phyloP scores from a whole-genome alignment of 148 eudicot species.

The Cornus controversa region DNA sequence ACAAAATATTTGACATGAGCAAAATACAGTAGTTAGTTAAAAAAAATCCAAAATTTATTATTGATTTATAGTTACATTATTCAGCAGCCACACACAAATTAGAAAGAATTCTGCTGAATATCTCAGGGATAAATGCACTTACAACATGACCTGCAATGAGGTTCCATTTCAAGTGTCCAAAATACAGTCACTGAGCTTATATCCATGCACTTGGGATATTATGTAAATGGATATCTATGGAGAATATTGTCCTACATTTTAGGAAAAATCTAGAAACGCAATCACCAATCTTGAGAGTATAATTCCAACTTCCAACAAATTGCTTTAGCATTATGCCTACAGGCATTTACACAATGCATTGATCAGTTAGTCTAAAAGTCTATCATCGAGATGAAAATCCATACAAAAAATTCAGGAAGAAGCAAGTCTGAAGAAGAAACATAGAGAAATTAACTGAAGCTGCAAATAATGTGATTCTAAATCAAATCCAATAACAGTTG shows the following conservation, averaged over 20 bases:
- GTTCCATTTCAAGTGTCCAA: too few species aligned
- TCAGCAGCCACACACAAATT: too few species aligned
- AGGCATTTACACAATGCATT: not conserved
- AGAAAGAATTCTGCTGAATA: too few species aligned
- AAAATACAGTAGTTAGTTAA: not conserved
- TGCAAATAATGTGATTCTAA: not conserved
- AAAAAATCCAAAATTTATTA: too few species aligned
- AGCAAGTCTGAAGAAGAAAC: not conserved
- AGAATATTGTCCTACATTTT: not conserved
- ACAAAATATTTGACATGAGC: not conserved
- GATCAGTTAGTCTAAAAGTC: not conserved
- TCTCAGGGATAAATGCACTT: too few species aligned
- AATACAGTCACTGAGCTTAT: not conserved
- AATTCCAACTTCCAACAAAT: not conserved
- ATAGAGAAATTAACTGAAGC: not conserved
- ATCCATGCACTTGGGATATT: slow-evolving; percentile 4
- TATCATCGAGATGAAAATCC: not conserved
- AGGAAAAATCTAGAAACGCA: not conserved
- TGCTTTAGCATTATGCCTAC: not conserved
- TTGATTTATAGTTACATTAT: not conserved
- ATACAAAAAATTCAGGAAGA: not conserved
- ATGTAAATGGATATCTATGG: too few species aligned
- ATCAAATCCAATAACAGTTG: not conserved
- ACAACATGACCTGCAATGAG: too few species aligned
- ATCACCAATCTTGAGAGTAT: not conserved